Base-by-base conservation (phyloP, 2,329 filamentous ascomycete species). In the Fusarium sp. region DNA sequence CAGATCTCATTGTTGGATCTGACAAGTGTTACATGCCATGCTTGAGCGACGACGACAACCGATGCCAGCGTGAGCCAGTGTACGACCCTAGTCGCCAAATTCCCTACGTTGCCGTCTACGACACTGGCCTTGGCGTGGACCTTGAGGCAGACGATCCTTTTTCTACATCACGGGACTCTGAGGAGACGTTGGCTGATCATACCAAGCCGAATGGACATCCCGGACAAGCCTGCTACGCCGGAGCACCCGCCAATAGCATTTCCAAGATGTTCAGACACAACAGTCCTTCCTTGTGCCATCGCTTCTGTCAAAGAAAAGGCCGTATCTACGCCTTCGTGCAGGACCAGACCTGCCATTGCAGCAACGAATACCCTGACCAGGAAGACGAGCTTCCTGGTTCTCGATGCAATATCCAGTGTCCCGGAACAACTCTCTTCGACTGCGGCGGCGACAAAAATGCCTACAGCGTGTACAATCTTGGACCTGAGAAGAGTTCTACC, bases 381-480 rank as follows among this genome's bases (percentile, higher is more conserved):
- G 3, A 2, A 2, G 33, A 32, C 17, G 18, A 42, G 11, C 37
- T 45, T 5, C 9, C 26, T 7, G 20, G 17, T 9, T 20, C 15
- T 8, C 8, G 12, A 3, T 67, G 64, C 12, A 6, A 67, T 2
- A 0, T n/a, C 0, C 12, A 20, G 5, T 66, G 64, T 6, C 23
- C 23, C 3, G 41, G 23, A 32, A 17, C 18, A n/a, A 2, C 5
- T 2, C 11, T 52, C 6, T 49, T 26, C 26, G 13, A 4, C 5
- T 66, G 61, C 1, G 61, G 61, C 20, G 45, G 60, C 12, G 1
- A 17, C 5, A 10, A 4, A 1, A 0, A 1, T 1, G 23, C 30
- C 2, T 44, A 14, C 10, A 67, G 42, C 15, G 35, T 66, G 26
- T 66, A 60, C 11, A 40, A 49, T 10, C 41, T 54, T 7, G 46